These are phyloP conservation scores for Podosphaera xanthii DNA, from an alignment of 2,329 filamentous ascomycete species.

Conservation along the genomic window DNA sequence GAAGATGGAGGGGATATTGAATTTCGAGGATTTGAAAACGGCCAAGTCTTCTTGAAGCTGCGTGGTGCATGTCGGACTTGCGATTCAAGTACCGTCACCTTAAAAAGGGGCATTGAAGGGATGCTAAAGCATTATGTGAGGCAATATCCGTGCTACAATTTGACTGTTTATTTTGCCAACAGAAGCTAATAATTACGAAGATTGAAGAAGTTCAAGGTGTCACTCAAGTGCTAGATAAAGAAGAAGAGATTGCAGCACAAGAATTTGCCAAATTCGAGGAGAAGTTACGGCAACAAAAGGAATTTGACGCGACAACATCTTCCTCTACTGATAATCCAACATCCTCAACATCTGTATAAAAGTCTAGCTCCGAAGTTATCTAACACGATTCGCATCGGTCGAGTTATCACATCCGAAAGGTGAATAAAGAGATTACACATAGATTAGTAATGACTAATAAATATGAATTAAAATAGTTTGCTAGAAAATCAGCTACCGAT, in stretches of 20 bases:
- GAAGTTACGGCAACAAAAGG: conserved; percentile 39
- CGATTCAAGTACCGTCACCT: conserved; percentile 84
- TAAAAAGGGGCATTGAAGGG: conserved; percentile 94
- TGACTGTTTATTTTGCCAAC: background rate
- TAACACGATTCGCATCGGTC: background rate
- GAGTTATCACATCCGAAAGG: background rate
- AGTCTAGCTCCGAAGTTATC: background rate
- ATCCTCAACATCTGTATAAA: background rate
- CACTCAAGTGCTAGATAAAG: conserved; percentile 70
- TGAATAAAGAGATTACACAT: too few species aligned
- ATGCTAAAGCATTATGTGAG: conserved; percentile 94
- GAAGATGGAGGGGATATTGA: conserved; percentile 97
- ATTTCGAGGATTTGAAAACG: conserved; percentile 70
- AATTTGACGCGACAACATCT: conserved; percentile 10
- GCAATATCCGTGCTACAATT: conserved; percentile 10
- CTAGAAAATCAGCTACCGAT: too few species aligned
- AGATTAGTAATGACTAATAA: too few species aligned
- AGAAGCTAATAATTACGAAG: conserved; percentile 22
- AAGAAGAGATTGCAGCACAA: conserved; percentile 66
- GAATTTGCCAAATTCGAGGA: conserved; percentile 95
- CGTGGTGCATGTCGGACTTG: conserved; percentile 86
- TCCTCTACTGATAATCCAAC: conserved; percentile 2
- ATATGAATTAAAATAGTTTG: too few species aligned
- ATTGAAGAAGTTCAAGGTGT: conserved; percentile 93
- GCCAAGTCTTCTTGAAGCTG: conserved; percentile 67